phyloP scores from a whole-genome alignment of 805 yeast genomes.

The Candida stauntonica region DNA sequence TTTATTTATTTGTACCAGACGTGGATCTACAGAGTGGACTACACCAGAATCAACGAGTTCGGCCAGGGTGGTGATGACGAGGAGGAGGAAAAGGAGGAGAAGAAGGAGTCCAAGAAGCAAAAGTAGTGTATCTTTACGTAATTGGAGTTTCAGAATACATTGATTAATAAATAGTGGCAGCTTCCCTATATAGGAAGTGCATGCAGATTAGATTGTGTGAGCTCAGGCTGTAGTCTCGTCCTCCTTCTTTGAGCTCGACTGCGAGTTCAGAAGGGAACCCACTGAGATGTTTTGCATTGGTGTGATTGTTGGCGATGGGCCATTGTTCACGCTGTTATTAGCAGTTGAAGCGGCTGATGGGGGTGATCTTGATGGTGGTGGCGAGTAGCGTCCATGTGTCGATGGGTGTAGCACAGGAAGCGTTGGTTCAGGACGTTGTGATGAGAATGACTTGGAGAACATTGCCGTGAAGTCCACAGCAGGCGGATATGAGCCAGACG shows the following conservation, averaged over 20 bases:
- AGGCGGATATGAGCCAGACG: constrained; percentile 26
- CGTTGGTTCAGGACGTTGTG: constrained; percentile 2
- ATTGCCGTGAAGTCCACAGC: constrained; percentile 39
- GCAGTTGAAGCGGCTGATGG: too few species aligned
- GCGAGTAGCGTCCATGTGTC: constrained; percentile 1
- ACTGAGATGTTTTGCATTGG: constrained; percentile 13
- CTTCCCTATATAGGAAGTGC: too few species aligned
- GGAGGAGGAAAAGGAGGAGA: constrained; percentile 10
- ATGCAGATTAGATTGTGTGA: not conserved
- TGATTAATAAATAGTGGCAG: not conserved
- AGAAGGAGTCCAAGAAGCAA: constrained; percentile 8
- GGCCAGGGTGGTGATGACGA: constrained; percentile 33
- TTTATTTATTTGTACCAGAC: constrained; percentile 37
- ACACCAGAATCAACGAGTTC: constrained; percentile 33
- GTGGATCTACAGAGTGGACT: constrained; percentile 38
- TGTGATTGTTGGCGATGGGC: constrained; percentile 4
- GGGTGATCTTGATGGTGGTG: too few species aligned
- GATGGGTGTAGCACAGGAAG: constrained; percentile 3
- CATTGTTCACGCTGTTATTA: too few species aligned
- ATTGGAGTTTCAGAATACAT: not conserved
- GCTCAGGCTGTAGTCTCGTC: too few species aligned
- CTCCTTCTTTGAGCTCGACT: too few species aligned
- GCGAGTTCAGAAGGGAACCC: not conserved
- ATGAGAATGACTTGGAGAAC: constrained; percentile 22
- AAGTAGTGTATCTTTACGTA: not conserved